A percentile compares a stretch with the other conserved stretches of the same genome.
Evolutionary conservation across 2,329 filamentous ascomycete genomes (phyloP).

Genomic region (Aureobasidium pullulans): DNA sequence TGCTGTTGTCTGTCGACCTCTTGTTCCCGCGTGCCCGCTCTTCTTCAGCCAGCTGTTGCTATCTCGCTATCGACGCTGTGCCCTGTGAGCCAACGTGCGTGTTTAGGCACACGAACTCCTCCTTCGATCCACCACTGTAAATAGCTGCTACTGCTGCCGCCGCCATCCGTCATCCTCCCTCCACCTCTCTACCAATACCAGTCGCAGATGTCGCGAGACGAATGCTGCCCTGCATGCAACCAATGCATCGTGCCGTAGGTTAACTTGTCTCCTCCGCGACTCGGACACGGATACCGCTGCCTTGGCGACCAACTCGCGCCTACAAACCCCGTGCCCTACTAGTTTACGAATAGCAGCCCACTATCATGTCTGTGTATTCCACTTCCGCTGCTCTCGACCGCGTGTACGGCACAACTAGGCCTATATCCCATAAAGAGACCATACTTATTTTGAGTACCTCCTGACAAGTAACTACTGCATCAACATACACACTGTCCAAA

Average conservation of each 20-base stretch:
- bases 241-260: constrained; percentile 5
- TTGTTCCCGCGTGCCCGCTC: neutral
- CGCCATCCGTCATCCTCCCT: constrained; percentile 3
- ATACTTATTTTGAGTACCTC: neutral
- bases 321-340: neutral
- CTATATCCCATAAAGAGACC: neutral
- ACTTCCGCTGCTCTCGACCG: neutral
- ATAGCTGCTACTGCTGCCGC: constrained; percentile 5
- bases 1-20: neutral
- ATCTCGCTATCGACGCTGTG: neutral
- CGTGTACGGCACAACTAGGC: neutral
- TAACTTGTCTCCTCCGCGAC: neutral
- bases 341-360: neutral
- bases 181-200: neutral
- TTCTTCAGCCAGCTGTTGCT: neutral
- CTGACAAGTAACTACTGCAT: neutral
- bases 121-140: neutral
- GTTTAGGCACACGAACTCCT: neutral
- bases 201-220: neutral
- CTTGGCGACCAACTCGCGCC: constrained; percentile 8
- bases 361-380: neutral
- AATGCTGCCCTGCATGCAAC: constrained; percentile 3
- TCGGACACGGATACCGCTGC: constrained; percentile 4
- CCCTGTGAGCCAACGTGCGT: neutral
- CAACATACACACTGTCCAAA: neutral